These are phyloP conservation scores for Bromus sterilis DNA, from an alignment of 176 grass and related monocot genomes.

Conservation along the genomic window DNA sequence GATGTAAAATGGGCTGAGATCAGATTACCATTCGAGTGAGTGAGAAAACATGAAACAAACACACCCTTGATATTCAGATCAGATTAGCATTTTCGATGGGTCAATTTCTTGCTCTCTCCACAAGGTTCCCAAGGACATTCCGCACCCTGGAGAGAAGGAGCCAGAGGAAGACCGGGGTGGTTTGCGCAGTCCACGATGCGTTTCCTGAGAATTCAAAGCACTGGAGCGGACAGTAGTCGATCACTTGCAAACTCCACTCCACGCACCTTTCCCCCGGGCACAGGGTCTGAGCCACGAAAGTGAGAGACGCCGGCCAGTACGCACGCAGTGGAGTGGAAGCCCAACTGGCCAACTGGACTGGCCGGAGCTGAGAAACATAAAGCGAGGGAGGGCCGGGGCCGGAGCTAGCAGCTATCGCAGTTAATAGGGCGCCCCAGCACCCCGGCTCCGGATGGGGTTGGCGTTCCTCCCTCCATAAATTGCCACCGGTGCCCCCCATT, in stretches of 20 bases:
- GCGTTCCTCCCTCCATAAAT: slow-evolving; percentile 74
- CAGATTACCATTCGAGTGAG: neutral
- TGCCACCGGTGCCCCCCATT: slow-evolving; percentile 36
- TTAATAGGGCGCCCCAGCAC: no score
- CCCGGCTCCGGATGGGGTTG: slow-evolving; percentile 46
- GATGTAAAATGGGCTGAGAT: neutral
- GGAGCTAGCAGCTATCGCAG: neutral
- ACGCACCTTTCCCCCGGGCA: neutral
- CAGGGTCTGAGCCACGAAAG: slow-evolving; percentile 2
- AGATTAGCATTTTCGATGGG: neutral
- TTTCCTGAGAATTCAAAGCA: slow-evolving; percentile 33
- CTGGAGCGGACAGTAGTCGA: slow-evolving; percentile 15
- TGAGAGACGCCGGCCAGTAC: slow-evolving; percentile 7
- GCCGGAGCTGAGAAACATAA: slow-evolving; percentile 17
- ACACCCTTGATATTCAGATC: neutral
- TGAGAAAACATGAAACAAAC: neutral
- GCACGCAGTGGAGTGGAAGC: neutral
- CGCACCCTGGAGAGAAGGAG: neutral
- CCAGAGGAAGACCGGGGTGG: neutral
- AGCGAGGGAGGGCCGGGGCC: neutral
- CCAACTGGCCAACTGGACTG: slow-evolving; percentile 14
- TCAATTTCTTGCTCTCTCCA: neutral
- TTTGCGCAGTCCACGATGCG: slow-evolving; percentile 22
- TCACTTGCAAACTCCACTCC: neutral
- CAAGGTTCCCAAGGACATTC: slow-evolving; percentile 26